Base-by-base conservation (phyloP, 164 flowering plant genomes). In the Annona cherimola region DNA sequence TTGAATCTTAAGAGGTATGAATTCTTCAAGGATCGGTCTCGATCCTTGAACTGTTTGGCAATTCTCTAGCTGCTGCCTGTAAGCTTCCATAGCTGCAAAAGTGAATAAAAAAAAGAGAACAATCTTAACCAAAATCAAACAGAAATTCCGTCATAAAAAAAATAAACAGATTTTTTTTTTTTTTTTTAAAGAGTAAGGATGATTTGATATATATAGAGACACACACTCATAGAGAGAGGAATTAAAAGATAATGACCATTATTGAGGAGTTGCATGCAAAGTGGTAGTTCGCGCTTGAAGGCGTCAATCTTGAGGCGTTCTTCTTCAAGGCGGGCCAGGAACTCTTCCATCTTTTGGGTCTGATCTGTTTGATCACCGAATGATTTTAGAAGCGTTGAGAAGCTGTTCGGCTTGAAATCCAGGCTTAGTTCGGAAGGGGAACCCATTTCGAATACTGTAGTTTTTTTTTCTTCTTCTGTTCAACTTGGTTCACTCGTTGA, bases 251-350 rank as follows among this genome's bases (percentile, higher is more conserved):
- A 81, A 84, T 12, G 67, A 91, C 98, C 98, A 78, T 90, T 91
- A 16, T 79, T 77, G 19, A 93, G 67, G 2, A 93, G 86, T 35
- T 84, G 80, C 92, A 91, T 86, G 83, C 91, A 88, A 45, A 88
- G 87, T 64, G 98, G 98, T 50, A 93, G 91, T 78, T 91, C 96
- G 35, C 92, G 85, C 69, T 89, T 88, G 67, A 93, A 93, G 3
- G 85, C 93, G 20, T 91, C 85, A 80, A 93, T 93, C 90, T 91
- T 93, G 69, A 69, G 78, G 83, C 81, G 80, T 69, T 93, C 96
- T 18, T 84, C 92, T 68, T 88, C 89, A 55, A 93, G 80, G 61
- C 81, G 73, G 20, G 45, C 72, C 4, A 90, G 70, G 69, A 79
- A 82, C 54, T 78, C 87, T 8, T 86, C 84, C 4, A 89, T 71